Conservation (phyloP, 306 rosid genomes). For the Macrotyloma uniflorum region DNA sequence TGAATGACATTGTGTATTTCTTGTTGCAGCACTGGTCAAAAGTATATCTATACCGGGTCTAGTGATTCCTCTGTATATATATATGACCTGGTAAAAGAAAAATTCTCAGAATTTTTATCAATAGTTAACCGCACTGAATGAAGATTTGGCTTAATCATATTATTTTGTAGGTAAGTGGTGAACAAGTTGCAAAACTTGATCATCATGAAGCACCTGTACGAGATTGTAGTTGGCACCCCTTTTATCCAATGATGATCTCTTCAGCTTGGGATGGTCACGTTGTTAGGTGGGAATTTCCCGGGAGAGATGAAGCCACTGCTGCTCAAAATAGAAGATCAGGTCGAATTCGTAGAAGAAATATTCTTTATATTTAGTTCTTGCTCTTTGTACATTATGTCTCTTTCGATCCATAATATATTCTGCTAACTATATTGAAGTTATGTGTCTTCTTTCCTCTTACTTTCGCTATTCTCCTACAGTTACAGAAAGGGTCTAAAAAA, state of each 20-base stretch:
- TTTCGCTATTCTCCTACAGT: not conserved
- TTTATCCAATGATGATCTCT: constrained; percentile 51
- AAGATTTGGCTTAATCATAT: not conserved
- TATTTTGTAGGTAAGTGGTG: constrained; percentile 55
- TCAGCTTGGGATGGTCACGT: constrained; percentile 67
- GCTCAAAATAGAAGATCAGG: constrained; percentile 29
- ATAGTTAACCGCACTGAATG: not conserved
- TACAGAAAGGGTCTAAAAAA: constrained; percentile 8
- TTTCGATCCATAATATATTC: constrained; percentile 12
- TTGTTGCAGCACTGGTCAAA: constrained; percentile 92
- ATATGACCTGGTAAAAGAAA: constrained; percentile 84
- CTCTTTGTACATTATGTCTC: constrained; percentile 22
- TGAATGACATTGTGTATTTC: constrained; percentile 30
- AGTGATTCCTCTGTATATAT: constrained; percentile 71
- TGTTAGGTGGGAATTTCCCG: constrained; percentile 62
- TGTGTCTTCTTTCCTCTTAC: not conserved
- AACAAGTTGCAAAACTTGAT: constrained; percentile 56
- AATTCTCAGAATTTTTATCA: not conserved
- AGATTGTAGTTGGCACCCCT: constrained; percentile 67
- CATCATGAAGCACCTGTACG: constrained; percentile 57
- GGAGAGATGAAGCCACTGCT: constrained; percentile 35
- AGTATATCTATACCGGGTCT: constrained; percentile 94
- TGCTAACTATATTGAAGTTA: constrained; percentile 8
- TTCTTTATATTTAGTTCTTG: constrained; percentile 21
- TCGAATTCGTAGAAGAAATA: constrained; percentile 38